phyloP scores from a whole-genome alignment of 192 early-diverging fungal genomes.

The Coemansia sp. region DNA sequence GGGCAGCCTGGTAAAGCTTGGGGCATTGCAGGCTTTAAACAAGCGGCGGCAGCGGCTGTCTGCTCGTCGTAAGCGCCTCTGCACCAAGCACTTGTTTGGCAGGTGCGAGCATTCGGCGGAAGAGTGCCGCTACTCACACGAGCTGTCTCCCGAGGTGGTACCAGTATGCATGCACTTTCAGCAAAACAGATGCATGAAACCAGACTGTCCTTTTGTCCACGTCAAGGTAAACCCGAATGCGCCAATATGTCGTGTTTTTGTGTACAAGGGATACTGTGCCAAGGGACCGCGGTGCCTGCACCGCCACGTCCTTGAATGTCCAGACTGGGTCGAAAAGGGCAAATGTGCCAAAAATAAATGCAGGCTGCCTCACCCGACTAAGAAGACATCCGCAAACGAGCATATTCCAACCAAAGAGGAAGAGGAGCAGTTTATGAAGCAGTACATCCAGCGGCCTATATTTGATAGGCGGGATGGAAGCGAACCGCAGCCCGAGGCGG shows the following conservation, averaged over 20 bases:
- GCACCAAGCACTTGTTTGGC: slow-evolving; percentile 30
- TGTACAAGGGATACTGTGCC: slow-evolving; percentile 61
- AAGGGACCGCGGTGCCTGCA: slow-evolving; percentile 56
- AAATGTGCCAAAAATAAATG: slow-evolving; percentile 59
- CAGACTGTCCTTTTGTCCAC: slow-evolving; percentile 59
- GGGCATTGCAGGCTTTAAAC: slow-evolving; percentile 10
- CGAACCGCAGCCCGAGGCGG: background rate
- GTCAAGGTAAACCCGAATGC: slow-evolving; percentile 56
- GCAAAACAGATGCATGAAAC: slow-evolving; percentile 55
- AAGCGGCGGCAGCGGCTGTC: slow-evolving; percentile 5
- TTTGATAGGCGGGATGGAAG: slow-evolving; percentile 11
- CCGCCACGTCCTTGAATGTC: slow-evolving; percentile 69
- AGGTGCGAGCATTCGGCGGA: slow-evolving; percentile 18
- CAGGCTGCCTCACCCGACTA: slow-evolving; percentile 56
- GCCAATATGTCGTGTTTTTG: slow-evolving; percentile 65
- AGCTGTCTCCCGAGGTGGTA: slow-evolving; percentile 51
- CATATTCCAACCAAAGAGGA: slow-evolving; percentile 16
- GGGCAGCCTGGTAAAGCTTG: slow-evolving; percentile 32
- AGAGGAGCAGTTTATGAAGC: slow-evolving; percentile 17
- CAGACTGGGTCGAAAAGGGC: slow-evolving; percentile 62
- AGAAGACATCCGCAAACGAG: background rate
- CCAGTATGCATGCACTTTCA: slow-evolving; percentile 70
- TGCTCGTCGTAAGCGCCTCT: slow-evolving; percentile 10
- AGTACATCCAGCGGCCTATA: slow-evolving; percentile 31
- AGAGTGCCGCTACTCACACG: slow-evolving; percentile 60